Evolutionary conservation across 140 eudicot species (phyloP), one percentile per base, ranked within the genome.

Genomic region (Flaveria floridana): DNA sequence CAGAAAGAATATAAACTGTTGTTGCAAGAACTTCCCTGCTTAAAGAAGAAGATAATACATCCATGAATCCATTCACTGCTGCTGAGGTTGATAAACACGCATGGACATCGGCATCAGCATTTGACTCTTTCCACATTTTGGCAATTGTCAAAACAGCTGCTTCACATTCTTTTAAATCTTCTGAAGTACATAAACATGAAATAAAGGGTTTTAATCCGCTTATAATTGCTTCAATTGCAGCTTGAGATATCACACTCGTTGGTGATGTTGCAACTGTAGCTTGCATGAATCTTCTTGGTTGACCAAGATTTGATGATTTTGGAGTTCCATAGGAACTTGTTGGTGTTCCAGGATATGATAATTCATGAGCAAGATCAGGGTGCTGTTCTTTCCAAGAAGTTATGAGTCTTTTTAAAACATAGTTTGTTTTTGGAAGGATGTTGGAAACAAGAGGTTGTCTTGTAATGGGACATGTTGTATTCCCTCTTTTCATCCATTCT

Each of bases 401-500:
- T 48, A 91, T 91, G 44, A 91, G 87, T 77, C 97, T 77, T 72
- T 85, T 91, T 55, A 91, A 85, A 11, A 91, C 97, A 61, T 91
- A 91, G 42, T 91, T 91, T 64, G 95, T 91, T 81, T 88, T 88
- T 9, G 97, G 97, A 11, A 91, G 81, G 68, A 74, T 70, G 63
- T 82, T 76, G 28, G 95, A 84, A 12, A 87, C 86, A 23, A 91
- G 86, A 72, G 87, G 87, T 42, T 91, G 97, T 48, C 97, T 70
- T 66, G 97, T 91, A 52, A 91, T 91, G 57, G 97, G 97, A 79
- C 97, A 91, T 25, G 95, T 86, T 41, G 89, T 88, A 68, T 86
- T 91, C 68, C 95, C 97, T 83, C 97, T 69, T 20, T 84, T 88
- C 80, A 88, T 78, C 97, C 97, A 91, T 79, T 91, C 97, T 81